These are phyloP conservation scores for Podospora tetraspora DNA, from an alignment of 495 filamentous ascomycete species.

Conservation along the genomic window DNA sequence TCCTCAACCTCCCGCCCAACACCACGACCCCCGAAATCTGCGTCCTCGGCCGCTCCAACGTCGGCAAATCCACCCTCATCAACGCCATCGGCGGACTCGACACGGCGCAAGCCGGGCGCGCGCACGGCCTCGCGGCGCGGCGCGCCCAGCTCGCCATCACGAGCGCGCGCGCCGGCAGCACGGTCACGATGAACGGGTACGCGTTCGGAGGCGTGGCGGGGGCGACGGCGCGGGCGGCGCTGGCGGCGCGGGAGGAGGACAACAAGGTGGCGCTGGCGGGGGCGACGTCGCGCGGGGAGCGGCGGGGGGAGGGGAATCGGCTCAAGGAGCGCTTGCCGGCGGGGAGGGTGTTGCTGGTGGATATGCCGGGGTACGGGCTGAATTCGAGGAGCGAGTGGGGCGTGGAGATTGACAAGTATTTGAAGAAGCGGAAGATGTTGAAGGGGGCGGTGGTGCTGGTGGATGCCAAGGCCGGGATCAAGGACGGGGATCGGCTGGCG, in stretches of 20 bases:
- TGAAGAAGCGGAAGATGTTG: conserved; percentile 66
- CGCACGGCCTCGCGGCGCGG: conserved; percentile 22
- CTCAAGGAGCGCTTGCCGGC: conserved; percentile 45
- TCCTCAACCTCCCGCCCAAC: conserved; percentile 58
- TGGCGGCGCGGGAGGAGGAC: not conserved
- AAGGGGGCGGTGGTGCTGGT: conserved; percentile 78
- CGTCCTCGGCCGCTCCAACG: conserved; percentile 74
- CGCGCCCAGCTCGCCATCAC: conserved; percentile 50
- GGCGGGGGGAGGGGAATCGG: conserved; percentile 23
- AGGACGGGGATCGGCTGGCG: conserved; percentile 61
- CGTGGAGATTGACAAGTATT: conserved; percentile 77
- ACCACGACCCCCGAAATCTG: conserved; percentile 54
- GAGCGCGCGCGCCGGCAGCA: conserved; percentile 68
- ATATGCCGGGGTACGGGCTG: conserved; percentile 93
- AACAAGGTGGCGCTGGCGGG: conserved; percentile 6
- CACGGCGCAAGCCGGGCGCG: conserved; percentile 17
- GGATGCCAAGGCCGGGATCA: conserved; percentile 76
- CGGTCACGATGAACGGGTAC: conserved; percentile 79
- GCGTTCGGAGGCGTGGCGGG: conserved; percentile 53
- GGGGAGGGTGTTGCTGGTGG: conserved; percentile 63
- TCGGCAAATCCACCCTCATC: conserved; percentile 83
- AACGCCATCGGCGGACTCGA: conserved; percentile 68
- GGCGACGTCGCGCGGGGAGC: conserved; percentile 13
- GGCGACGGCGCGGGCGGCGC: conserved; percentile 10
- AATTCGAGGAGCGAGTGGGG: conserved; percentile 77